Base-by-base conservation (phyloP, 1,139 yeast genomes). In the Lodderomyces orthopsilosis region DNA sequence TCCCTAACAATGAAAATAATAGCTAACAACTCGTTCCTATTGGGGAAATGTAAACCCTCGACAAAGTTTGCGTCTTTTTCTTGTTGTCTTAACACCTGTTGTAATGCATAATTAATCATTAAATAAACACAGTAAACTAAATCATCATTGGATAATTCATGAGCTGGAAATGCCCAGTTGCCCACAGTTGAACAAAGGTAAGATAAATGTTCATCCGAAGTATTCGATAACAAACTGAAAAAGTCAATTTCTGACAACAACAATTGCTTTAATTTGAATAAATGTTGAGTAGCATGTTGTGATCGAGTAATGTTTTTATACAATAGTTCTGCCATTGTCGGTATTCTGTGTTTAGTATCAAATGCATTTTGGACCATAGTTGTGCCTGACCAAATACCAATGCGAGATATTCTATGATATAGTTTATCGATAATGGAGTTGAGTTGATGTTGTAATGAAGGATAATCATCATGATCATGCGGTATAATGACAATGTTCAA, bases 1-100 rank as follows among this genome's bases (percentile, higher is more conserved):
- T 86, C 86, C 50, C 95, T 77, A 5, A 84, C 75, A 57, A 79
- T 74, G 51, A 80, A 77, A 23, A 85, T 66, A 51, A 87, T 73
- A n/a, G 75, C 75, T 40, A 81, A 61, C 21, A 85, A 63, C 46
- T 72, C 74, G 53, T 75, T 75, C 27, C 70, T 66, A 13, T 67
- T 43, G 5, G 74, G 63, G 2, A 59, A 50, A 23, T 61, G 45
- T 57, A 57, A 9, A 10, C 39, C 39, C 2, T 23, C 19, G 15
- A 33, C 41, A 10, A 27, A 18, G 6, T 38, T 26, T 4, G n/a
- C 14, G 13, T 32, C 36, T 17, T 38, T 12, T 8, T 34, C 28
- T 4, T 19, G 24, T 10, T 27, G 19, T 5, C 19, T 14, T 15
- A 27, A 13, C 12, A 75, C 53, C 45, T 70, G 65, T 28, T 62